Evolutionary conservation across 768 basidiomycete genomes (phyloP).

Genomic region (Scleroderma bovista): DNA sequence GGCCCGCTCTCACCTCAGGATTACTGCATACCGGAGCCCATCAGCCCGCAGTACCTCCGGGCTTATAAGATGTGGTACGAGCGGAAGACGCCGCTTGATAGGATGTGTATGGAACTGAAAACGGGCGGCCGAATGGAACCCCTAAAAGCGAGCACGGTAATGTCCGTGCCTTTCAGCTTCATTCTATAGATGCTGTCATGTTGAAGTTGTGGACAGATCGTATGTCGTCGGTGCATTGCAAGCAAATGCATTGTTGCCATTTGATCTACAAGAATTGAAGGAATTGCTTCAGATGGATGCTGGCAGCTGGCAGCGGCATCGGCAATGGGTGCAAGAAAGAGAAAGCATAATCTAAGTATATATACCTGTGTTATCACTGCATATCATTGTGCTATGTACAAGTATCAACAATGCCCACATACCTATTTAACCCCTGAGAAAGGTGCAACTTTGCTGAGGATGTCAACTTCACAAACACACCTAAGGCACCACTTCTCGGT

Average conservation of each 20-base stretch:
- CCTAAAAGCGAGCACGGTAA: constrained; percentile 41
- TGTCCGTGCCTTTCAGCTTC: constrained; percentile 26
- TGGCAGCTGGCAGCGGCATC: constrained; percentile 38
- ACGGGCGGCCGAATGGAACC: constrained; percentile 30
- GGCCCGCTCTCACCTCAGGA: constrained; percentile 7
- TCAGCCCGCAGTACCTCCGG: constrained; percentile 34
- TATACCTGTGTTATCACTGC: too few species aligned
- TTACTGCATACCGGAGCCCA: constrained; percentile 23
- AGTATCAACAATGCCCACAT: too few species aligned
- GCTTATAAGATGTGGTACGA: constrained; percentile 44
- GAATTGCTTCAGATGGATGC: constrained; percentile 36
- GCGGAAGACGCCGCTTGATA: constrained; percentile 28
- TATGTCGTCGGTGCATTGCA: constrained; percentile 40
- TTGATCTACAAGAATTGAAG: constrained; percentile 29
- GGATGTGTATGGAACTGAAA: constrained; percentile 36
- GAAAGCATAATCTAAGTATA: constrained; percentile 1
- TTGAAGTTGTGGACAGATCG: constrained; percentile 25
- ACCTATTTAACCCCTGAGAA: too few species aligned
- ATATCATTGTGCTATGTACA: too few species aligned
- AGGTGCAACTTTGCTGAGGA: too few species aligned
- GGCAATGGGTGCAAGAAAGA: constrained; percentile 29
- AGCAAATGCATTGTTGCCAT: constrained; percentile 34
- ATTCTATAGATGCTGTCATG: background rate
- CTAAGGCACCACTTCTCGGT: too few species aligned
- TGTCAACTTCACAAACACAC: too few species aligned